These are phyloP conservation scores for Lactifluus subvellereus DNA, from an alignment of 768 basidiomycete species.

Conservation along the genomic window DNA sequence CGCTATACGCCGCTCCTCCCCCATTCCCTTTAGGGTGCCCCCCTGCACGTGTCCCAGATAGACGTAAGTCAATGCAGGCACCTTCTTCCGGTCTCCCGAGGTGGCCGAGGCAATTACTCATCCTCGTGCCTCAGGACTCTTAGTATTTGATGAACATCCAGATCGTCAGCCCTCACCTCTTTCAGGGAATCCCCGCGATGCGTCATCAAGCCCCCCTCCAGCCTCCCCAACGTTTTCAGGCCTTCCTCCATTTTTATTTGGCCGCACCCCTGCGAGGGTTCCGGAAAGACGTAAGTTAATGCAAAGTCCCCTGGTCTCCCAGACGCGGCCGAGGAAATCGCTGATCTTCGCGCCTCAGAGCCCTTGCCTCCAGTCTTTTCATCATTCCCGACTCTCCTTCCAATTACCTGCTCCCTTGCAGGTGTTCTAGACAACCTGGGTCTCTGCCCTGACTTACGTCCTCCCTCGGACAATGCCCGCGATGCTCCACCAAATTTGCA, in stretches of 20 bases:
- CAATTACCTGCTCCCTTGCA: no score
- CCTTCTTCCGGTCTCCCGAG: neutral
- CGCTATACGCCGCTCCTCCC: no score
- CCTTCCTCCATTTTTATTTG: neutral
- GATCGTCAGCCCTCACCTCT: neutral
- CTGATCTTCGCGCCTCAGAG: no score
- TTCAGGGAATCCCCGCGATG: neutral
- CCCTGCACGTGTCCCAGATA: neutral
- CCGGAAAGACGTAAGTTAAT: no score
- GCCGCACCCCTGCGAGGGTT: no score
- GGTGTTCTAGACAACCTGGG: no score
- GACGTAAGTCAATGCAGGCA: neutral
- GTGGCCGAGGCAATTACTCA: neutral
- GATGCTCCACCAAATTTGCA: neutral
- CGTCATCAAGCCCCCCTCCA: neutral
- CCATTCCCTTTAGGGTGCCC: neutral
- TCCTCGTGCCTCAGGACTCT: neutral
- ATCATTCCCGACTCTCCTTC: no score
- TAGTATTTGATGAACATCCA: neutral
- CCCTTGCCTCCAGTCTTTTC: no score
- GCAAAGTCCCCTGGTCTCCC: no score
- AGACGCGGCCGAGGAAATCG: no score
- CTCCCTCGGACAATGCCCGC: neutral
- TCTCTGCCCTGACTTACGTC: no score
- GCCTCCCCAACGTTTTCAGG: neutral